These are phyloP conservation scores for Wickerhamomyces xylosicus DNA, from an alignment of 805 yeast genomes.

Conservation along the genomic window DNA sequence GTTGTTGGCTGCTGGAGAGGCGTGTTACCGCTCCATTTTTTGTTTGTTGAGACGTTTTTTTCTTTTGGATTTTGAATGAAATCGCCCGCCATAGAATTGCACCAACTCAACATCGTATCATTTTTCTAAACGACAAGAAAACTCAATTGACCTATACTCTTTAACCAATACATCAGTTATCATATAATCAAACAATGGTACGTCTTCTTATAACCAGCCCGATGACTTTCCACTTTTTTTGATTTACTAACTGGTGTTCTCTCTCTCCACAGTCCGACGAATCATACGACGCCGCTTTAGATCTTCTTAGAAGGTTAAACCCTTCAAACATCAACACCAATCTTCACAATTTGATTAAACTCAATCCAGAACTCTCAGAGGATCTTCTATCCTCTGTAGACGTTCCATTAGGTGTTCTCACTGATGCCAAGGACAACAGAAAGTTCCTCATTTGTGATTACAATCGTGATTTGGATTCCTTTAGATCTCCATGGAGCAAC, in stretches of 20 bases:
- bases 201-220: too few species aligned
- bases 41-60: too few species aligned
- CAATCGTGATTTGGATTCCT: slow-evolving; percentile 89
- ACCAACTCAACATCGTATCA: too few species aligned
- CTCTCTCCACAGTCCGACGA: slow-evolving; percentile 21
- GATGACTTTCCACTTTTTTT: too few species aligned
- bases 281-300: slow-evolving; percentile 67
- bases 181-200: too few species aligned
- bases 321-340: slow-evolving; percentile 47
- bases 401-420: slow-evolving; percentile 52
- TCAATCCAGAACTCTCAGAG: slow-evolving; percentile 61
- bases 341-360: slow-evolving; percentile 31
- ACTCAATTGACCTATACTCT: not conserved
- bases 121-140: not conserved
- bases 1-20: too few species aligned
- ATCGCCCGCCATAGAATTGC: too few species aligned
- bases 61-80: too few species aligned
- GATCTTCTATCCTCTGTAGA: slow-evolving; percentile 84
- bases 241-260: too few species aligned
- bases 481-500: slow-evolving; percentile 86
- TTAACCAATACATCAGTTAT: too few species aligned
- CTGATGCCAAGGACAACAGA: slow-evolving; percentile 34
- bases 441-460: slow-evolving; percentile 82
- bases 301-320: slow-evolving; percentile 63
- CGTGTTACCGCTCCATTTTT: too few species aligned